phyloP scores from a whole-genome alignment of 345 rosid genomes.

The Nasturtium officinale region DNA sequence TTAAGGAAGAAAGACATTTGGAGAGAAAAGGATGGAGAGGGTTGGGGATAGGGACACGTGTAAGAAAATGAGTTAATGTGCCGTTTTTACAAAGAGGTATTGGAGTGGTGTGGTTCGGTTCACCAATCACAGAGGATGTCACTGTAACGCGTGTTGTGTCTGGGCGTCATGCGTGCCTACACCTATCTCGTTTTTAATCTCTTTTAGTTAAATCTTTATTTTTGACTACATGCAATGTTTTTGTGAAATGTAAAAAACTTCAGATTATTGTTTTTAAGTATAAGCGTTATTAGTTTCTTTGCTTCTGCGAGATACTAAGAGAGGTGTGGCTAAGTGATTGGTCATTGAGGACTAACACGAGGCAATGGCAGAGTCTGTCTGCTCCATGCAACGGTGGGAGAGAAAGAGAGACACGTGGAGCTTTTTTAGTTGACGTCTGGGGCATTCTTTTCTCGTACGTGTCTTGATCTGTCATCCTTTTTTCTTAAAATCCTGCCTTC shows the following conservation, averaged over 20 bases:
- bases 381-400: slow-evolving; percentile 58
- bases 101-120: slow-evolving; percentile 38
- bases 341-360: slow-evolving; percentile 34
- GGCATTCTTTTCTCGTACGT: slow-evolving; percentile 39
- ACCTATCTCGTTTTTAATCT: slow-evolving; percentile 56
- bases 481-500: slow-evolving; percentile 24
- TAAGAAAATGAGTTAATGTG: slow-evolving; percentile 45
- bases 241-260: neutral
- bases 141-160: slow-evolving; percentile 62
- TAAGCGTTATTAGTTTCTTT: slow-evolving; percentile 32
- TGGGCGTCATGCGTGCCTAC: slow-evolving; percentile 81
- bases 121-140: slow-evolving; percentile 48
- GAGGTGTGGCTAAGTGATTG: slow-evolving; percentile 28
- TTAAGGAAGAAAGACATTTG: slow-evolving; percentile 59
- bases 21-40: slow-evolving; percentile 50
- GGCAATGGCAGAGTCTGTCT: slow-evolving; percentile 44
- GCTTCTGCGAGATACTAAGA: slow-evolving; percentile 17
- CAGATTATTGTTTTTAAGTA: neutral
- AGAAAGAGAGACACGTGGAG: slow-evolving; percentile 31
- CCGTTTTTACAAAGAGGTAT: slow-evolving; percentile 37
- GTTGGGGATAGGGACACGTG: slow-evolving; percentile 60
- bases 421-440: slow-evolving; percentile 34
- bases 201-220: neutral
- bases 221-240: slow-evolving; percentile 36
- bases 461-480: slow-evolving; percentile 4